Conservation (phyloP, 345 rosid species). For the Syzygium jambos region DNA sequence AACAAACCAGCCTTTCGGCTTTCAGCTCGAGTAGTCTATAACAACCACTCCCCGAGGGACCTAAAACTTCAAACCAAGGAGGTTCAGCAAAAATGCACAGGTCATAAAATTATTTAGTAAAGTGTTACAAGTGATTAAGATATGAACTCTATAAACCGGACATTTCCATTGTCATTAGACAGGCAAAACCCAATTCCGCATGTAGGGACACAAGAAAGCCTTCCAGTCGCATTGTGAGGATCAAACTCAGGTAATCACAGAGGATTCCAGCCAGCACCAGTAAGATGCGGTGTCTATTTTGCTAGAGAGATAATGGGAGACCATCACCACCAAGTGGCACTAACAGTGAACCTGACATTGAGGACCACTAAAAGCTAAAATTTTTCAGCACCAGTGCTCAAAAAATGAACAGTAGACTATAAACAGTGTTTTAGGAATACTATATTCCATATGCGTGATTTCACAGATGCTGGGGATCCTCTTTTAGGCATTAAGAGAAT, state of each 20-base stretch:
- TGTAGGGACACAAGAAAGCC: background rate
- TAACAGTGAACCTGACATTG: background rate
- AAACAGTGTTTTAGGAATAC: background rate
- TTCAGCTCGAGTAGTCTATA: background rate
- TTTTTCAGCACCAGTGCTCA: background rate
- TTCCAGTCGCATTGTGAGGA: background rate
- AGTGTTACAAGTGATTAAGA: background rate
- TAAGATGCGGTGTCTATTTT: background rate
- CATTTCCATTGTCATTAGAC: background rate
- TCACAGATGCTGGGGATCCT: background rate
- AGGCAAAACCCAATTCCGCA: background rate
- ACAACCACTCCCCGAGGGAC: background rate
- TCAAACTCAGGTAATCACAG: background rate
- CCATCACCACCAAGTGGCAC: background rate
- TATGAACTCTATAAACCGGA: background rate
- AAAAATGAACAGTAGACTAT: background rate
- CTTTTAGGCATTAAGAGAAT: background rate
- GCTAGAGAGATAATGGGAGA: background rate
- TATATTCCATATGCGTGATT: background rate
- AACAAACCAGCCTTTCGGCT: background rate
- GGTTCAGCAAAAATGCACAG: background rate
- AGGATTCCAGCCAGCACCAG: background rate
- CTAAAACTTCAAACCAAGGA: background rate
- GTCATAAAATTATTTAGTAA: background rate
- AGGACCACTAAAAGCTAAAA: background rate